Conservation (phyloP, 768 basidiomycete species). For the Gyrodon lividus region DNA sequence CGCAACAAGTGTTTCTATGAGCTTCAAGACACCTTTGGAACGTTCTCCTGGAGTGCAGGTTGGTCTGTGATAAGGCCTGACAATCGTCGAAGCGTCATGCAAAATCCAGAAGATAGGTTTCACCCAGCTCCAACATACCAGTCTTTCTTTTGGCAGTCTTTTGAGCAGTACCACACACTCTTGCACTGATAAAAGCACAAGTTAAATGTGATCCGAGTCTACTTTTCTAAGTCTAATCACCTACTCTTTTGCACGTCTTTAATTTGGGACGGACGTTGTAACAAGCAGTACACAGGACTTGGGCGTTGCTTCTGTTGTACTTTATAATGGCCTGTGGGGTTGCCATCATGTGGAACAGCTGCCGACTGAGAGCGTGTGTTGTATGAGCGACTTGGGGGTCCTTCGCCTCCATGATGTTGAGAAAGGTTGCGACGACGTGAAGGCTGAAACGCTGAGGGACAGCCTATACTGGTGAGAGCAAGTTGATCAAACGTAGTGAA, state of each 20-base stretch:
- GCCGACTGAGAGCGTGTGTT: slow-evolving; percentile 11
- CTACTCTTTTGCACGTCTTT: slow-evolving; percentile 13
- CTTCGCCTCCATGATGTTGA: neutral
- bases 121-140: slow-evolving; percentile 3
- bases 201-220: neutral
- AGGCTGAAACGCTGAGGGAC: too few species aligned
- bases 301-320: slow-evolving; percentile 1
- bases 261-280: slow-evolving; percentile 4
- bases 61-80: slow-evolving; percentile 14
- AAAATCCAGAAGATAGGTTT: neutral
- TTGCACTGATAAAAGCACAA: slow-evolving; percentile 11
- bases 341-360: slow-evolving; percentile 6
- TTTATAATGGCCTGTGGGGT: slow-evolving; percentile 12
- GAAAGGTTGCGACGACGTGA: too few species aligned
- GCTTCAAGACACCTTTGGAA: slow-evolving; percentile 14
- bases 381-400: slow-evolving; percentile 5
- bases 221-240: neutral
- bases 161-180: slow-evolving; percentile 22
- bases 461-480: too few species aligned
- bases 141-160: slow-evolving; percentile 20
- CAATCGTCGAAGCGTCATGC: neutral
- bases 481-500: too few species aligned
- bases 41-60: slow-evolving; percentile 11
- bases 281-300: slow-evolving; percentile 16
- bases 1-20: slow-evolving; percentile 8